Percentiles rank a stretch among this genome's conserved stretches.
Conservation (phyloP, 129 eudicot genomes). For the Chrysanthemum makinoi region DNA sequence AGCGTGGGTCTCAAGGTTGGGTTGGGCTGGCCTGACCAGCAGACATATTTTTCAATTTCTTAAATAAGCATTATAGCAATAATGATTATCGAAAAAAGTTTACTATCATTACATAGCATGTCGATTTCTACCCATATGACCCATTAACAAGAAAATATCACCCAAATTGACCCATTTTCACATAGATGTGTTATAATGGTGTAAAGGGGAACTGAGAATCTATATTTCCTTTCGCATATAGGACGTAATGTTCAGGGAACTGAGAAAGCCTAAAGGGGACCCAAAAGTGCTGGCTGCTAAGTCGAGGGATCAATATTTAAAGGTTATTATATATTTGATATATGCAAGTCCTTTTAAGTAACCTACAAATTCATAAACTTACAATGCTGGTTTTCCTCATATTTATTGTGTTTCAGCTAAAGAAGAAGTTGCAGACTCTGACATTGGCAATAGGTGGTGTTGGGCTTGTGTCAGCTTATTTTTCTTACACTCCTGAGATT, state of each 20-base stretch:
- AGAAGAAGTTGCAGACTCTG: conserved; percentile 69
- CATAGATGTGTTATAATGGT: no score
- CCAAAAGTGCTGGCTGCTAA: conserved; percentile 88
- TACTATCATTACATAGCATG: no score
- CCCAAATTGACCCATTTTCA: no score
- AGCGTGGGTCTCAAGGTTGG: neutral
- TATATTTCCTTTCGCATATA: conserved; percentile 23
- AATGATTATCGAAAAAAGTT: no score
- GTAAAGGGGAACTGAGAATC: neutral
- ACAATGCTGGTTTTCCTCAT: neutral
- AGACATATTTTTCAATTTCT: neutral
- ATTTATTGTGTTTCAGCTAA: conserved; percentile 56
- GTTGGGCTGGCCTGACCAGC: neutral
- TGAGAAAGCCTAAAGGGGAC: conserved; percentile 62
- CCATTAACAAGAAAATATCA: no score
- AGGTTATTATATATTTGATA: conserved; percentile 39
- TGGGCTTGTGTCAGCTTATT: conserved; percentile 80
- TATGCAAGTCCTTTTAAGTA: conserved; percentile 7
- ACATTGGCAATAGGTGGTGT: conserved; percentile 86
- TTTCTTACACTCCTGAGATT: conserved; percentile 88
- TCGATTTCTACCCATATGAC: no score
- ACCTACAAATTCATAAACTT: conserved; percentile 7
- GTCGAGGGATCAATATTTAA: conserved; percentile 73
- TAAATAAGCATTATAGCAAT: neutral
- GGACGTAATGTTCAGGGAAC: conserved; percentile 81